Percentiles rank a stretch among this genome's conserved stretches.
These are phyloP conservation scores for Paramyrothecium sp. DNA, from an alignment of 2,329 filamentous ascomycete species.

Conservation along the genomic window DNA sequence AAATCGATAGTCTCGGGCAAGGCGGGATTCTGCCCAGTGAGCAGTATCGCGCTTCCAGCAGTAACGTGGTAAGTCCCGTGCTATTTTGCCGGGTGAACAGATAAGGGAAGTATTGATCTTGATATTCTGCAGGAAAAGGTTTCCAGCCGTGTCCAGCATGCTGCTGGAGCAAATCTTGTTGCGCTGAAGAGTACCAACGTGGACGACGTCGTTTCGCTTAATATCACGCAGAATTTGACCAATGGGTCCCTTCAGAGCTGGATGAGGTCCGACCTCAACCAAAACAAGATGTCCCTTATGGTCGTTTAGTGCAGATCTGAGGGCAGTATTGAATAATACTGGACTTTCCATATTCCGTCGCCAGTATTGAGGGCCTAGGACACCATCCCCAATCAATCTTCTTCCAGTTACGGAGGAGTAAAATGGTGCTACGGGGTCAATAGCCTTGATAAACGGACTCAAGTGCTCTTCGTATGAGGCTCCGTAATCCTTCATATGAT, in stretches of 20 bases:
- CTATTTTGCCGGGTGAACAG: background rate
- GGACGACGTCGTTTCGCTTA: slow-evolving; percentile 4
- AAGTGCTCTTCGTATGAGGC: slow-evolving; percentile 17
- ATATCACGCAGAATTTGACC: slow-evolving; percentile 16
- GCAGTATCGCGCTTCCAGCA: slow-evolving; percentile 32
- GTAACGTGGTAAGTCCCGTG: slow-evolving; percentile 31
- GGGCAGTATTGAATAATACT: slow-evolving; percentile 20
- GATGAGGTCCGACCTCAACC: slow-evolving; percentile 24
- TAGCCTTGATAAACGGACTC: slow-evolving; percentile 9
- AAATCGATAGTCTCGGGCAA: slow-evolving; percentile 25
- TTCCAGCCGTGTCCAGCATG: too few relatives aligned
- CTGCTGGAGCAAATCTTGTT: too few relatives aligned
- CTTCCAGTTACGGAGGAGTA: slow-evolving; percentile 30
- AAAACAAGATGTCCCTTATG: slow-evolving; percentile 8
- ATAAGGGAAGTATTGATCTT: slow-evolving; percentile 9
- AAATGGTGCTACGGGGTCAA: slow-evolving; percentile 5
- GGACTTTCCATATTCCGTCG: slow-evolving; percentile 25
- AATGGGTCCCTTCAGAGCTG: slow-evolving; percentile 19
- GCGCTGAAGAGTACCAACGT: slow-evolving; percentile 12
- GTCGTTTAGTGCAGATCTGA: slow-evolving; percentile 6
- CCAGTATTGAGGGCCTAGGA: slow-evolving; percentile 22
- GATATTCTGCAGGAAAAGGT: slow-evolving; percentile 13
- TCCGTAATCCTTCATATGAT: slow-evolving; percentile 28
- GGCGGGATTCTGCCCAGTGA: slow-evolving; percentile 29
- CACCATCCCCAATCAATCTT: slow-evolving; percentile 8